Percentiles rank a stretch among this genome's conserved stretches.
phyloP scores from a whole-genome alignment of 192 early-diverging fungal genomes.

The Linnemannia hyalina region DNA sequence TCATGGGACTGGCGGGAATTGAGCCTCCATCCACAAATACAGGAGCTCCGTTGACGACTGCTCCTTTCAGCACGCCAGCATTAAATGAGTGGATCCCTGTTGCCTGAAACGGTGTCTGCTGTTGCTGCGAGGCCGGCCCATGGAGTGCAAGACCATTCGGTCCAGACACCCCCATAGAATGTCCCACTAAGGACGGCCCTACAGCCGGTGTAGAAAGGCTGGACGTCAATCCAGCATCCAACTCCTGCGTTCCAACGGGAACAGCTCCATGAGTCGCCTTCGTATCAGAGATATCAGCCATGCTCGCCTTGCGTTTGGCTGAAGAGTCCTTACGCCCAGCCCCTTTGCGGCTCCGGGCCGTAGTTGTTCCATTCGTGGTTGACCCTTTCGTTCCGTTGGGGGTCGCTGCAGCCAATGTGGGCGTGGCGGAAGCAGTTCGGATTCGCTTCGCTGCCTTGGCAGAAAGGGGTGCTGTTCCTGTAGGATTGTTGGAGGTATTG shows the following conservation, averaged over 20 bases:
- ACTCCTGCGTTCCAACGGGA: slow-evolving; percentile 6
- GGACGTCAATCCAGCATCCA: not conserved
- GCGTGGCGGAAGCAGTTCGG: slow-evolving; percentile 40
- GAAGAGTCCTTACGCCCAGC: slow-evolving; percentile 33
- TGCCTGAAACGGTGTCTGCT: not conserved
- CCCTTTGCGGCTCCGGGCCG: slow-evolving; percentile 23
- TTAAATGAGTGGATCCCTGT: not conserved
- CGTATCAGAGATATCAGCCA: not conserved
- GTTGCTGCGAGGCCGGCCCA: not conserved
- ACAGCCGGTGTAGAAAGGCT: not conserved
- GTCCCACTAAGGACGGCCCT: not conserved
- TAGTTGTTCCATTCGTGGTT: not conserved
- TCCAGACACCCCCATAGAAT: not conserved
- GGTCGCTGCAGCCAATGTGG: slow-evolving; percentile 13
- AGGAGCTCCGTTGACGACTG: not conserved
- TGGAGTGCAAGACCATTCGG: not conserved
- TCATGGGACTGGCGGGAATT: not conserved
- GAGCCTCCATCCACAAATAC: not conserved
- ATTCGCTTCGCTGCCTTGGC: slow-evolving; percentile 29
- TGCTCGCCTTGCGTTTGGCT: slow-evolving; percentile 26
- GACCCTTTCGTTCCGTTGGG: not conserved
- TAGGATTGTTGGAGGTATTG: not conserved
- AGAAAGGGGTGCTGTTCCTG: not conserved
- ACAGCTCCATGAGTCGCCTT: not conserved
- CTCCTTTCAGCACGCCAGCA: not conserved